phyloP scores from a whole-genome alignment of 2,329 filamentous ascomycete genomes.

The Aspergillus fijiensis region DNA sequence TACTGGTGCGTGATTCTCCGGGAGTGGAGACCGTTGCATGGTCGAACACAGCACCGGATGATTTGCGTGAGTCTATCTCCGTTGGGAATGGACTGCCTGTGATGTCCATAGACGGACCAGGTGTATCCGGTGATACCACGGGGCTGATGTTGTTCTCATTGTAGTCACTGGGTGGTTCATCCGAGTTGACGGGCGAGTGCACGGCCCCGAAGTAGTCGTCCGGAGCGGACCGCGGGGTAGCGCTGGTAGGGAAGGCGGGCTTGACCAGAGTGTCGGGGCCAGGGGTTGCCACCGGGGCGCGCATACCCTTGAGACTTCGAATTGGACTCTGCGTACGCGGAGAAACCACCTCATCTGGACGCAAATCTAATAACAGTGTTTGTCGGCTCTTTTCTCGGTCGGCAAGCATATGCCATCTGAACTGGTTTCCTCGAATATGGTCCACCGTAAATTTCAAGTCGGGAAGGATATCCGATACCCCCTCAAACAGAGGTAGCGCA shows the following conservation, averaged over 20 bases:
- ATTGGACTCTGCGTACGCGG: constrained; percentile 38
- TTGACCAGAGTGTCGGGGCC: constrained; percentile 14
- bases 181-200: constrained; percentile 18
- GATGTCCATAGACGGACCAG: constrained; percentile 37
- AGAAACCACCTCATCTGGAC: constrained; percentile 28
- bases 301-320: constrained; percentile 12
- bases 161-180: constrained; percentile 18
- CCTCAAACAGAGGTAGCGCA: constrained; percentile 85
- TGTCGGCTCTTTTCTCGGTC: constrained; percentile 32
- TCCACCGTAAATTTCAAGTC: constrained; percentile 79
- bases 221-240: constrained; percentile 6
- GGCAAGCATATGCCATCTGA: constrained; percentile 58
- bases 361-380: constrained; percentile 22
- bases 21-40: constrained; percentile 27
- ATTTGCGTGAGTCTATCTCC: constrained; percentile 31
- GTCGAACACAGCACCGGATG: constrained; percentile 33
- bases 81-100: constrained; percentile 26
- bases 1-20: constrained; percentile 17
- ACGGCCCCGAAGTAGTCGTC: constrained; percentile 20
- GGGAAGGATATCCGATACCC: constrained; percentile 81
- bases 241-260: constrained; percentile 8
- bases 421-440: constrained; percentile 76
- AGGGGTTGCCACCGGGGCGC: constrained; percentile 10
- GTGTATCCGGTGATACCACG: constrained; percentile 37
- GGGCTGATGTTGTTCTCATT: constrained; percentile 37